Conservation (phyloP, 805 yeast genomes). For the Yarrowia sp. region DNA sequence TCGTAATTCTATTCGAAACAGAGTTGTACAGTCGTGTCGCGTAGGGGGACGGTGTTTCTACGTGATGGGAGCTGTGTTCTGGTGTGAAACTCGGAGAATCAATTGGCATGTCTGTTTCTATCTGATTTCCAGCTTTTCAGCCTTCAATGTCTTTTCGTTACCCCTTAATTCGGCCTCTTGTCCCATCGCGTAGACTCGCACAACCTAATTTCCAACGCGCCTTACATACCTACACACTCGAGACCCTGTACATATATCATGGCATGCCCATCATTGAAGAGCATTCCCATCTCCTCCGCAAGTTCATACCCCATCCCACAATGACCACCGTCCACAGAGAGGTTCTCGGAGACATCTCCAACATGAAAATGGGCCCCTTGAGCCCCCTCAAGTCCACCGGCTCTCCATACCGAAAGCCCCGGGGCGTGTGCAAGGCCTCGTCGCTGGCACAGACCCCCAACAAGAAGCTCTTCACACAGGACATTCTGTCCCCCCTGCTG, state of each 20-base stretch:
- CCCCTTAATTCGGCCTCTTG: neutral
- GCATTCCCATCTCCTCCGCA: neutral
- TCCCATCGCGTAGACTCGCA: slow-evolving; percentile 20
- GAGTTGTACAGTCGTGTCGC: slow-evolving; percentile 33
- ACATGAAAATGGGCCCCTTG: slow-evolving; percentile 32
- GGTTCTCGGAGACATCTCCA: slow-evolving; percentile 38
- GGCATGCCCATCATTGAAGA: slow-evolving; percentile 5
- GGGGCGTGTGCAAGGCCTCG: slow-evolving; percentile 15
- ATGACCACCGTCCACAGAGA: slow-evolving; percentile 37
- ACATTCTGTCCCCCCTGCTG: slow-evolving; percentile 31
- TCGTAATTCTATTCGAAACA: neutral
- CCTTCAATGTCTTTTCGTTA: neutral
- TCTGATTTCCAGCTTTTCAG: neutral
- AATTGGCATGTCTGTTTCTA: no score
- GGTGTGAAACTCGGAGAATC: neutral
- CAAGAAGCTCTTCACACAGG: slow-evolving; percentile 37
- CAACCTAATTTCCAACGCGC: slow-evolving; percentile 38
- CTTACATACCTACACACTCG: slow-evolving; percentile 34
- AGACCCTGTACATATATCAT: slow-evolving; percentile 33
- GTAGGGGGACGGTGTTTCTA: neutral
- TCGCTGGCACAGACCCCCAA: slow-evolving; percentile 7
- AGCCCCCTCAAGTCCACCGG: slow-evolving; percentile 39
- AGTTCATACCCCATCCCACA: neutral
- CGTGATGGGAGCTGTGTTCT: neutral
- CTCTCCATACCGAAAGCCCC: slow-evolving; percentile 34